Evolutionary conservation across 257 asterid species (phyloP), one percentile per base, ranked within the genome.

Genomic region (Solanum pimpinellifolium): DNA sequence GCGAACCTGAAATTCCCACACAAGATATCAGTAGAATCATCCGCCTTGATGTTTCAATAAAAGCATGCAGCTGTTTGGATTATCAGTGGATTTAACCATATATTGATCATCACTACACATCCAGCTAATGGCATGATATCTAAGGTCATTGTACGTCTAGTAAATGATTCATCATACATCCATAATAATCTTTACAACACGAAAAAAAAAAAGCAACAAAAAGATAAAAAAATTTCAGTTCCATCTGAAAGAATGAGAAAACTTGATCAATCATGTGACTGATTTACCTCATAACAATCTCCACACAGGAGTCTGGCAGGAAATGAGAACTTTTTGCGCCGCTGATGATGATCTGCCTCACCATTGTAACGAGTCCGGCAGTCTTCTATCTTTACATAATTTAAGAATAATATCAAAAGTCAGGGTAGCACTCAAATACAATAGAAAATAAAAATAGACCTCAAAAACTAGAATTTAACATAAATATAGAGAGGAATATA

Each of bases 231-330:
- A 0, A 15, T 16, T 3, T 46, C 84, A 80, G 84, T 9, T 80
- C 20, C 44, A 80, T 9, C 68, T 47, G 69, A 31, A 76, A 80
- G 16, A 73, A 73, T 8, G 47, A 86, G 84, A 86, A 47, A 70
- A 49, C 23, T 25, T 25, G 47, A 35, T 62, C 31, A 33, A 35
- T 62, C 33, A 66, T 41, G 62, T 41, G 18, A 80, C 87, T 33
- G 12, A 86, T 82, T 70, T 89, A 95, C 99, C 98, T 97, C 99
- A 90, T 88, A 97, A 91, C 99, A 97, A 91, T 97, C 99, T 88
- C 99, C 99, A 88, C 99, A 96, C 35, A 96, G 29, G 86, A 97
- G 98, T 89, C 99, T 91, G 83, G 99, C 99, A 85, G 99, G 99
- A 92, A 97, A 97, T 12, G 98, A 92, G 90, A 95, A 96, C 88